These are phyloP conservation scores for Alternaria arborescens DNA, from an alignment of 2,329 filamentous ascomycete genomes.

Conservation along the genomic window DNA sequence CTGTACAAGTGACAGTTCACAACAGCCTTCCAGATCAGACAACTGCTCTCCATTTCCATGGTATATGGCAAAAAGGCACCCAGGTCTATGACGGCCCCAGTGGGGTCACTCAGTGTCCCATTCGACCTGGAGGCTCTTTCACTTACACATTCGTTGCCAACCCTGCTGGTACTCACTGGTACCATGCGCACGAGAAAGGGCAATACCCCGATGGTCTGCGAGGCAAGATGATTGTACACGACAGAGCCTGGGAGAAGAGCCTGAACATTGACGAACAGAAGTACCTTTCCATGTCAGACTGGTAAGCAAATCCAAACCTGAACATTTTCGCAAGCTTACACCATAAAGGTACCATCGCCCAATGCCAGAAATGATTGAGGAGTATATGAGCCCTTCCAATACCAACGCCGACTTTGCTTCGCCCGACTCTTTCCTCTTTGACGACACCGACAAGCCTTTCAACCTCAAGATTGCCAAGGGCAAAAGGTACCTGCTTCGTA, in stretches of 20 bases:
- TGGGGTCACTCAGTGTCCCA: constrained; percentile 70
- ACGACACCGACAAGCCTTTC: constrained; percentile 20
- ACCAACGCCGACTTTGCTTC: constrained; percentile 31
- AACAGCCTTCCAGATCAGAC: constrained; percentile 37
- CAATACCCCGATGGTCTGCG: constrained; percentile 53
- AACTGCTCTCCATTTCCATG: constrained; percentile 59
- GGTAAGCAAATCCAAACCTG: background rate
- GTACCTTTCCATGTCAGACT: constrained; percentile 15
- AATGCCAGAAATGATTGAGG: constrained; percentile 45
- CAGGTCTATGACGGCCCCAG: constrained; percentile 79
- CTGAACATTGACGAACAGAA: constrained; percentile 37
- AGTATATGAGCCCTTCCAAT: constrained; percentile 55
- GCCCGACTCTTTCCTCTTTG: constrained; percentile 16
- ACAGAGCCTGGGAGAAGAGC: constrained; percentile 51
- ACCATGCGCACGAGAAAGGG: constrained; percentile 68
- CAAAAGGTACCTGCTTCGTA: constrained; percentile 68
- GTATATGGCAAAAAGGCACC: constrained; percentile 59
- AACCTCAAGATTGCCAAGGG: constrained; percentile 55
- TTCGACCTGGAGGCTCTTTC: constrained; percentile 69
- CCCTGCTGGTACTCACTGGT: constrained; percentile 66
- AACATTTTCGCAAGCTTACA: constrained; percentile 30
- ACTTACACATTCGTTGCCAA: constrained; percentile 71
- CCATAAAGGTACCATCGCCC: constrained; percentile 10
- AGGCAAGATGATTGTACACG: constrained; percentile 52
- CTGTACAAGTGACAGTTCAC: constrained; percentile 43